These are phyloP conservation scores for Elymus sibiricus DNA, from an alignment of 176 grass and related monocot genomes.

Conservation along the genomic window DNA sequence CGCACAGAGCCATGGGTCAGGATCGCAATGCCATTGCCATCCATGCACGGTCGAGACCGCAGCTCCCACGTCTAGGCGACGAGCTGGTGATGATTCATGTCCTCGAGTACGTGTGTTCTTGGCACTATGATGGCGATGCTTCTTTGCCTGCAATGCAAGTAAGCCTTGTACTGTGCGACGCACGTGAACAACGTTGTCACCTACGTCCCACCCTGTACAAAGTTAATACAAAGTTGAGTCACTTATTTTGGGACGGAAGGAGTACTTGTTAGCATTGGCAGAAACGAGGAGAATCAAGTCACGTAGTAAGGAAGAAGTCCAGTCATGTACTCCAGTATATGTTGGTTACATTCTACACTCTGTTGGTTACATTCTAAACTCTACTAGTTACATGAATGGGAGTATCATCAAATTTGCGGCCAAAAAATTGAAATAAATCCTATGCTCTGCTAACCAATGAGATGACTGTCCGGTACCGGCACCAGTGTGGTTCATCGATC, in stretches of 20 bases:
- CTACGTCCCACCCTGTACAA: background rate
- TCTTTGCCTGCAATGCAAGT: slow-evolving; percentile 29
- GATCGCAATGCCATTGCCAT: background rate
- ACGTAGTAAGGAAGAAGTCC: background rate
- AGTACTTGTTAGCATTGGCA: background rate
- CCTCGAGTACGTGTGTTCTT: slow-evolving; percentile 18
- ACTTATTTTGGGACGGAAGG: no score
- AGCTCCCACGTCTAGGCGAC: background rate
- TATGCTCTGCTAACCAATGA: background rate
- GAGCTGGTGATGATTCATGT: slow-evolving; percentile 2
- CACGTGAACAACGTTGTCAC: slow-evolving; percentile 15
- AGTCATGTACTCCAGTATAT: background rate
- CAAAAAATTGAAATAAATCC: background rate
- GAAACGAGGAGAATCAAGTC: background rate
- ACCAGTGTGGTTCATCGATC: background rate
- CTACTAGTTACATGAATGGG: background rate
- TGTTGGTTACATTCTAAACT: background rate
- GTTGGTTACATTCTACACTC: background rate
- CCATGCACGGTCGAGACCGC: slow-evolving; percentile 20
- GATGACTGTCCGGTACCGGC: background rate
- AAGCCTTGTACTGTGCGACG: background rate
- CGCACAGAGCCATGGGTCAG: background rate
- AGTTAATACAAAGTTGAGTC: no score
- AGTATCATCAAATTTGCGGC: background rate
- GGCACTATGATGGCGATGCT: slow-evolving; percentile 5